Evolutionary conservation across 179 eudicot species (phyloP).

Genomic region (Silene noctiflora): DNA sequence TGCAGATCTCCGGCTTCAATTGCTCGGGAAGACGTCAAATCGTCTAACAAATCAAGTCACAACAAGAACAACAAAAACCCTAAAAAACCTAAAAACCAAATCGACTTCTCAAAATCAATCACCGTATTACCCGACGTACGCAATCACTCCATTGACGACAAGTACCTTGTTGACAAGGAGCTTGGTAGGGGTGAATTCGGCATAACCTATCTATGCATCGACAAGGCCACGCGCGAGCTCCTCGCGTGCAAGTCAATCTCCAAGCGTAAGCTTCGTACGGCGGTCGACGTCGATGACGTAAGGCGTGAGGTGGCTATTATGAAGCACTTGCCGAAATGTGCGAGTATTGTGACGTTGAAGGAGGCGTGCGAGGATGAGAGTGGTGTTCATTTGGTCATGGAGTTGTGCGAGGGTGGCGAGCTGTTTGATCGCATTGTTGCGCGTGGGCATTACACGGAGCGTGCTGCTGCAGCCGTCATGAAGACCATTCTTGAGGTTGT

Average conservation of each 20-base stretch:
- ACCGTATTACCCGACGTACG: slow-evolving; percentile 50
- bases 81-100: slow-evolving; percentile 29
- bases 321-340: slow-evolving; percentile 65
- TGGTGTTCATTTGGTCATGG: slow-evolving; percentile 95
- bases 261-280: slow-evolving; percentile 75
- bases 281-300: slow-evolving; percentile 82
- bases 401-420: slow-evolving; percentile 91
- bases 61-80: background rate
- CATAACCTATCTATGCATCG: slow-evolving; percentile 65
- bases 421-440: slow-evolving; percentile 91
- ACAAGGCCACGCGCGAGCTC: slow-evolving; percentile 43
- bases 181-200: slow-evolving; percentile 79
- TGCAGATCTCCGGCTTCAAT: slow-evolving; percentile 98
- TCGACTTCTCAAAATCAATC: background rate
- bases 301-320: slow-evolving; percentile 81
- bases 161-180: slow-evolving; percentile 58
- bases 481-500: slow-evolving; percentile 87
- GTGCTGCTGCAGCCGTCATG: slow-evolving; percentile 72
- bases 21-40: slow-evolving; percentile 80
- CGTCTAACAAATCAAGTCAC: slow-evolving; percentile 16
- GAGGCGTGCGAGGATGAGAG: slow-evolving; percentile 91
- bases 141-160: slow-evolving; percentile 59
- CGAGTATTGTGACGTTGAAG: slow-evolving; percentile 64
- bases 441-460: slow-evolving; percentile 79
- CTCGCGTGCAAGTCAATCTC: slow-evolving; percentile 87